A percentile compares a stretch with the other conserved stretches of the same genome.
Evolutionary conservation across 1,139 yeast species (phyloP).

Genomic region (Nadsonia commutata): DNA sequence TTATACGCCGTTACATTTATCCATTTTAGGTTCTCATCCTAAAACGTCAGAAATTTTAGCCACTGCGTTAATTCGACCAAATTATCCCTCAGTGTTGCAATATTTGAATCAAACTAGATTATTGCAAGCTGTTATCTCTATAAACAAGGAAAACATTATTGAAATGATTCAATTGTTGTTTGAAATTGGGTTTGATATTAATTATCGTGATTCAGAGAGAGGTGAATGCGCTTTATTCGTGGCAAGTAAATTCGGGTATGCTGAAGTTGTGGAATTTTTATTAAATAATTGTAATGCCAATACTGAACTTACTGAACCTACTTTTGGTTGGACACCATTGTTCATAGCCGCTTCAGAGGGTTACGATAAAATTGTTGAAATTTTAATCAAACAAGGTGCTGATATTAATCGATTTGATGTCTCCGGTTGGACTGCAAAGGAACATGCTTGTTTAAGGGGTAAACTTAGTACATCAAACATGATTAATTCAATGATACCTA

Average conservation of each 20-base stretch:
- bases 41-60: conserved; percentile 52
- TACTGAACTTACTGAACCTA: conserved; percentile 58
- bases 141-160: conserved; percentile 20
- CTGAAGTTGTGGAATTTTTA: conserved; percentile 41
- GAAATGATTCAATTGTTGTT: conserved; percentile 43
- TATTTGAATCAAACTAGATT: not conserved
- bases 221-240: conserved; percentile 73
- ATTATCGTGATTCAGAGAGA: conserved; percentile 42
- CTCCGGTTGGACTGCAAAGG: conserved; percentile 96
- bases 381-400: conserved; percentile 36
- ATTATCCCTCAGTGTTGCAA: not conserved
- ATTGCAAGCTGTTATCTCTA: not conserved
- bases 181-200: conserved; percentile 45
- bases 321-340: conserved; percentile 92
- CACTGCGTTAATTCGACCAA: conserved; percentile 25
- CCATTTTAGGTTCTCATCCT: conserved; percentile 76
- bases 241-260: conserved; percentile 53
- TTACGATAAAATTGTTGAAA: conserved; percentile 37
- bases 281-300: conserved; percentile 45
- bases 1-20: conserved; percentile 68
- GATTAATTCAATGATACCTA: conserved; percentile 31
- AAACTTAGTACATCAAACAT: conserved; percentile 57
- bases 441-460: conserved; percentile 87
- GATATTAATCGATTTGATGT: conserved; percentile 49
- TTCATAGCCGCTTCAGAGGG: conserved; percentile 91